A percentile compares a stretch with the other conserved stretches of the same genome.
phyloP scores from a whole-genome alignment of 495 filamentous ascomycete genomes.

The Penicillium robsamsonii region DNA sequence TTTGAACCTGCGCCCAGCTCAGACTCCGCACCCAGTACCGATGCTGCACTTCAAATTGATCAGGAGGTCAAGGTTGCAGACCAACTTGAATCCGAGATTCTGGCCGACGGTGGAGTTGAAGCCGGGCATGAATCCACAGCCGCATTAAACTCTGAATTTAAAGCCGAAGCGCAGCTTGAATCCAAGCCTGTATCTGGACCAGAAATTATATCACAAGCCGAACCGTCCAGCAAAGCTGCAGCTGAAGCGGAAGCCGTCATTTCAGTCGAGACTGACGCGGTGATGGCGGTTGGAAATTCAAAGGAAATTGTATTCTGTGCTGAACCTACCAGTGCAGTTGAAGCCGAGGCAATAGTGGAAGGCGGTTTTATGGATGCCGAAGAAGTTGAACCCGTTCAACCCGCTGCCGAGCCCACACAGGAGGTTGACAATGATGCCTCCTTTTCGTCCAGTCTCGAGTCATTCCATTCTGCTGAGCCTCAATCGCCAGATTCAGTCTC shows the following conservation, averaged over 20 bases:
- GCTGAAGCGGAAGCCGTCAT: neutral
- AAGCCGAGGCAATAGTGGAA: neutral
- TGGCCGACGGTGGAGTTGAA: slow-evolving; percentile 44
- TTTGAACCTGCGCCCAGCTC: slow-evolving; percentile 47
- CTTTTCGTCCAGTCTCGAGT: slow-evolving; percentile 58
- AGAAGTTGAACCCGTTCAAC: neutral
- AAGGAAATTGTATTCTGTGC: neutral
- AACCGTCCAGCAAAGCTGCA: neutral
- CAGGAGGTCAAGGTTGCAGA: neutral
- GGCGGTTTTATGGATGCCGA: neutral
- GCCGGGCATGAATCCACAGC: neutral
- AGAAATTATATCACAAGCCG: neutral
- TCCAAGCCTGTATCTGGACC: neutral
- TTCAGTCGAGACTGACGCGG: neutral
- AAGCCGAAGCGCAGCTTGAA: neutral
- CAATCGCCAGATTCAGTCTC: slow-evolving; percentile 22
- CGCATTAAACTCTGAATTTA: neutral
- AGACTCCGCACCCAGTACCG: slow-evolving; percentile 28
- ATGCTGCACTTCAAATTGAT: neutral
- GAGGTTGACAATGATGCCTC: slow-evolving; percentile 32
- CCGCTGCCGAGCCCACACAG: slow-evolving; percentile 18
- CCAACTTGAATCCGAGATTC: slow-evolving; percentile 28
- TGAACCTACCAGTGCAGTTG: neutral
- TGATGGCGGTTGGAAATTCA: neutral
- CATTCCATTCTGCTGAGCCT: slow-evolving; percentile 57